phyloP scores from a whole-genome alignment of 371 early-diverging fungal genomes.

The Thermomucor indicae-seudaticae region DNA sequence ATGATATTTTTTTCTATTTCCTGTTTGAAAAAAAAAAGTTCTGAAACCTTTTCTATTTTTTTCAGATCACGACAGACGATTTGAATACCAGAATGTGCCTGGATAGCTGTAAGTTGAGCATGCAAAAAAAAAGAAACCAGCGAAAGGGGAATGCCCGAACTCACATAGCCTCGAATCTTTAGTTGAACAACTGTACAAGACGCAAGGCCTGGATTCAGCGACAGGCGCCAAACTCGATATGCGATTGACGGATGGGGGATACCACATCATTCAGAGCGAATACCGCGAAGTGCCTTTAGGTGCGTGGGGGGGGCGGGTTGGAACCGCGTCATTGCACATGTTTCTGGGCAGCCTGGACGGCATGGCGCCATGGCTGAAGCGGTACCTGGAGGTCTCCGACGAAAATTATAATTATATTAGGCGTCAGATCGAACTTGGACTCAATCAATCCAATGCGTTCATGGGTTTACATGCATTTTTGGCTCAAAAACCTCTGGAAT shows the following conservation, averaged over 20 bases:
- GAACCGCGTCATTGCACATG: constrained; percentile 22
- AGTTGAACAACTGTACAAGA: constrained; percentile 27
- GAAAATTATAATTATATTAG: constrained; percentile 9
- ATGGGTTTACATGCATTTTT: constrained; percentile 35
- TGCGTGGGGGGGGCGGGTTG: constrained; percentile 37
- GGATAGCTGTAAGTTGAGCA: too few species aligned
- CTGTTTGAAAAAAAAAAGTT: neutral
- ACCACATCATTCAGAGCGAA: constrained; percentile 29
- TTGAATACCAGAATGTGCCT: too few species aligned
- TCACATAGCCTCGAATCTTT: neutral
- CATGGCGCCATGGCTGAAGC: constrained; percentile 15
- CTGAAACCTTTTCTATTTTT: neutral
- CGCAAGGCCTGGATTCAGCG: constrained; percentile 20
- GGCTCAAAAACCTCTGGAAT: constrained; percentile 20
- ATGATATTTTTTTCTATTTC: neutral
- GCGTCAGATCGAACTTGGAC: constrained; percentile 7
- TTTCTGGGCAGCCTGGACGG: constrained; percentile 14
- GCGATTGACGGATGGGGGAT: constrained; percentile 13
- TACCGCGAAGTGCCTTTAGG: constrained; percentile 33
- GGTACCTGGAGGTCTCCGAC: constrained; percentile 7
- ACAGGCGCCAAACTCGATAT: constrained; percentile 28
- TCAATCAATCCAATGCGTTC: constrained; percentile 24
- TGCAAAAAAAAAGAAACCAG: too few species aligned
- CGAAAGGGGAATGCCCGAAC: too few species aligned
- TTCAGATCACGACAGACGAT: neutral